phyloP scores from a whole-genome alignment of 1,284 basidiomycete genomes.

The Baeospora myosura region DNA sequence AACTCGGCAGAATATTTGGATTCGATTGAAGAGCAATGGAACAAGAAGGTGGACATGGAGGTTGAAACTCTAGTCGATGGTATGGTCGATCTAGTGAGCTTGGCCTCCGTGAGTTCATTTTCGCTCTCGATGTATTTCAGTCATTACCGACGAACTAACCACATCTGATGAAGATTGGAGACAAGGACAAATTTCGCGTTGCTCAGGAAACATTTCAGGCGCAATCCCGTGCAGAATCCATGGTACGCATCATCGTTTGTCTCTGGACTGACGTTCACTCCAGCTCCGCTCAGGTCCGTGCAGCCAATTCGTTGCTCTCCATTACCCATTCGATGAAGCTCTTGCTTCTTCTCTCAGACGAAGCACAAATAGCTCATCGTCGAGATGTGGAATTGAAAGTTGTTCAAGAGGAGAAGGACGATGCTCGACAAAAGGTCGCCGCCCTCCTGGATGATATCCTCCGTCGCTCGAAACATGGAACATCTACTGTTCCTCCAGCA shows the following conservation, averaged over 20 bases:
- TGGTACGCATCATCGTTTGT: constrained; percentile 43
- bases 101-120: constrained; percentile 68
- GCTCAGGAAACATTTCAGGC: constrained; percentile 83
- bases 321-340: constrained; percentile 92
- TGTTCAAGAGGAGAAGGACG: constrained; percentile 56
- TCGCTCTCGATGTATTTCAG: no score
- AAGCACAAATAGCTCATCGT: constrained; percentile 67
- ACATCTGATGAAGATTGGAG: constrained; percentile 59
- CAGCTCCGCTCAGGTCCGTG: constrained; percentile 55
- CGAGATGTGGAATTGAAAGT: constrained; percentile 65
- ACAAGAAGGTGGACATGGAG: constrained; percentile 86
- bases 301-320: constrained; percentile 83
- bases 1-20: constrained; percentile 73
- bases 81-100: constrained; percentile 83
- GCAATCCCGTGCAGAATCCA: constrained; percentile 78
- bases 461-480: no score
- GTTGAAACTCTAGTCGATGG: constrained; percentile 80
- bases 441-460: constrained; percentile 65
- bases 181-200: constrained; percentile 82
- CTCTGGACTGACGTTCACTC: constrained; percentile 1
- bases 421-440: constrained; percentile 58
- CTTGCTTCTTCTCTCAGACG: constrained; percentile 83
- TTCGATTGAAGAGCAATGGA: constrained; percentile 83
- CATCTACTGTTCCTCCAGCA: no score
- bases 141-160: no score